These are phyloP conservation scores for Boletus sp. DNA, from an alignment of 768 basidiomycete species.

Conservation along the genomic window DNA sequence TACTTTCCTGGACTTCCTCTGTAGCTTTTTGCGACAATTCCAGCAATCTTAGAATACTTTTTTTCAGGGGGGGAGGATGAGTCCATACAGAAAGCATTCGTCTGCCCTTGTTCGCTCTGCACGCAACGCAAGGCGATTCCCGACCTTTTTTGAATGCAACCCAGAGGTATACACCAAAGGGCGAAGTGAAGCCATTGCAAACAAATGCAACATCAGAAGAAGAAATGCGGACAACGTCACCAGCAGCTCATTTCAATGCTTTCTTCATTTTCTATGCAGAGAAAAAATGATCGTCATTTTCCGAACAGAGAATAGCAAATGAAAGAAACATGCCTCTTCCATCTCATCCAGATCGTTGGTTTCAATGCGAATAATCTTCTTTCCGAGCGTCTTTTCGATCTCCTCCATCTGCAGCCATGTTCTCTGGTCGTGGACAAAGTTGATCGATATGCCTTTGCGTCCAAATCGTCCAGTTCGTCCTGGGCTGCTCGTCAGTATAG, in stretches of 20 bases:
- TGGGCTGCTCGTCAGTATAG: conserved; percentile 30
- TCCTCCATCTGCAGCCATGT: conserved; percentile 89
- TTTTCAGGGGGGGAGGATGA: background rate
- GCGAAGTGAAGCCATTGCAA: background rate
- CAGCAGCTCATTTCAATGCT: conserved; percentile 53
- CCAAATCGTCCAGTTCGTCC: conserved; percentile 98
- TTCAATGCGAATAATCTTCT: conserved; percentile 79
- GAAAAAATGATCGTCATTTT: background rate
- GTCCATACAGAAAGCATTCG: background rate
- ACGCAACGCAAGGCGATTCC: background rate
- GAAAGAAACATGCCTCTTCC: conserved; percentile 65
- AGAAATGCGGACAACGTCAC: background rate
- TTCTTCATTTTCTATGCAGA: conserved; percentile 72
- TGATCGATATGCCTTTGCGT: conserved; percentile 93
- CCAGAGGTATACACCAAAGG: background rate
- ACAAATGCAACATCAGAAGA: background rate
- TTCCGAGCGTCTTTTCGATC: conserved; percentile 77
- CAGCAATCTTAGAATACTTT: background rate
- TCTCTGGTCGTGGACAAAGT: conserved; percentile 89
- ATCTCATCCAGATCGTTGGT: conserved; percentile 90
- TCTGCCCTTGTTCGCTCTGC: background rate
- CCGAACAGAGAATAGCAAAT: background rate
- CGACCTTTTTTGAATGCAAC: background rate
- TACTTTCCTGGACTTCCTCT: background rate
- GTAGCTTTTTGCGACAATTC: background rate